Evolutionary conservation across 768 basidiomycete species (phyloP), one percentile per base, ranked within the genome.

Genomic region (Lactarius hengduanensis): DNA sequence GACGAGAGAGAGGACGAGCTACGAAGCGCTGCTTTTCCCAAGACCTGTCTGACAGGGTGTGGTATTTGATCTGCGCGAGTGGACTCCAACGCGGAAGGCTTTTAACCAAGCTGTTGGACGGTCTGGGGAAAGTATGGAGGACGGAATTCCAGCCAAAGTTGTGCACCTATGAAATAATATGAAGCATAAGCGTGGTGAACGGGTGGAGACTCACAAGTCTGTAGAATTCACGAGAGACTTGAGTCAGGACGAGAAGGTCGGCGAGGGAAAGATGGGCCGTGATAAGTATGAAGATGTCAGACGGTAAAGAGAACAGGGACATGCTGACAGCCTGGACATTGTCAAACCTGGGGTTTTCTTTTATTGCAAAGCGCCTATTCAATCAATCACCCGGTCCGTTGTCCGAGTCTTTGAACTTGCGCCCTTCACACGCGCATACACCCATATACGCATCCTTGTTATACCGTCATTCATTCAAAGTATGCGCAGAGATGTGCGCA

Each of bases 401-500:
- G 30, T 16, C 34, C 56, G 56, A 56, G 15, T 18, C 10, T 32
- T 7, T 11, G 16, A 20, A 18, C 18, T 18, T 32, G 30, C 36
- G 36, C 13, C 56, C 7, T 57, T 32, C 56, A 13, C 32, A 34
- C 56, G 56, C 18, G 18, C 30, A 22, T 22, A 57, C 56, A 20
- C 20, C 20, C 32, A 59, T 40, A 22, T 22, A 16, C 18, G 30
- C 36, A 22, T 28, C 5, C 47, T 58, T 45, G 45, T 15, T 34
- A 30, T 43, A n/a, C 54, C 36, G 34, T 54, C 32, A 18, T 28
- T 54, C 32, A 18, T 28, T 60, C 38, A 68, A 73, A 74, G 68
- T 72, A 94, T 94, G 91, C 83, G 94, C 74, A 84, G 93, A 77
- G 95, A 97, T 87, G 93, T 96, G 59, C 86, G 94, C 71, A 95